Percentiles rank a stretch among this genome's conserved stretches.
phyloP scores from a whole-genome alignment of 768 basidiomycete species.

The Symmetrospora coprosmae region DNA sequence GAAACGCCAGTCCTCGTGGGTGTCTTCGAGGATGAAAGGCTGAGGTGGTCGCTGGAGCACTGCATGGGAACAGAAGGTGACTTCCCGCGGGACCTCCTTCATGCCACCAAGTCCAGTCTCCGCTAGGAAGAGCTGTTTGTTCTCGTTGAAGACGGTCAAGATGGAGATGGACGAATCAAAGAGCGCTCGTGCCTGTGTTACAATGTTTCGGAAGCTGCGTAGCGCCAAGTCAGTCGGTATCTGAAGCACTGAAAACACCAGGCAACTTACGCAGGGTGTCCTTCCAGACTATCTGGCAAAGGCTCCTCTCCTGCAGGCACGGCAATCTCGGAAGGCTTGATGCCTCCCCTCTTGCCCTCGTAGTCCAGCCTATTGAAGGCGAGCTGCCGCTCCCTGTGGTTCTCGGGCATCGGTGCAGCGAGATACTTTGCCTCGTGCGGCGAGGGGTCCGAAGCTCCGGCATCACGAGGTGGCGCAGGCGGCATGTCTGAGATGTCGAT shows the following conservation, averaged over 20 bases:
- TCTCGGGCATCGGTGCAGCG: constrained; percentile 14
- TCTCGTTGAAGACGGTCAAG: constrained; percentile 29
- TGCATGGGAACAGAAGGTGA: constrained; percentile 31
- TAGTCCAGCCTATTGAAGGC: constrained; percentile 27
- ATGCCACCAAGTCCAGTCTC: constrained; percentile 27
- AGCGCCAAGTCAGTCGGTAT: neutral
- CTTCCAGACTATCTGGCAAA: constrained; percentile 12
- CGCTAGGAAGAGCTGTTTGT: constrained; percentile 30
- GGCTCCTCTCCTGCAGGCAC: constrained; percentile 8
- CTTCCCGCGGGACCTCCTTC: constrained; percentile 24
- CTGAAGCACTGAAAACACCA: neutral
- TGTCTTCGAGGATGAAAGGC: constrained; percentile 27
- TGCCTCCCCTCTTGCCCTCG: constrained; percentile 20
- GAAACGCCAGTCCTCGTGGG: constrained; percentile 25
- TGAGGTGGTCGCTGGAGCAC: constrained; percentile 26
- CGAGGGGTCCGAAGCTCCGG: neutral
- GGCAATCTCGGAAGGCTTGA: constrained; percentile 5
- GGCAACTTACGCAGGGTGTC: constrained; percentile 13
- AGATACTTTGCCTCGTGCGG: constrained; percentile 11
- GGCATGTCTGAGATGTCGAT: constrained; percentile 29
- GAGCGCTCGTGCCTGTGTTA: constrained; percentile 17
- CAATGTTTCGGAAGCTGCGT: constrained; percentile 16
- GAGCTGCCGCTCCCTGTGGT: constrained; percentile 26
- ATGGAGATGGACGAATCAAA: constrained; percentile 20
- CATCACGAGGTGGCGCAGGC: neutral